Conservation (phyloP, 2,329 filamentous ascomycete species). For the Ambrosiella beaveri region DNA sequence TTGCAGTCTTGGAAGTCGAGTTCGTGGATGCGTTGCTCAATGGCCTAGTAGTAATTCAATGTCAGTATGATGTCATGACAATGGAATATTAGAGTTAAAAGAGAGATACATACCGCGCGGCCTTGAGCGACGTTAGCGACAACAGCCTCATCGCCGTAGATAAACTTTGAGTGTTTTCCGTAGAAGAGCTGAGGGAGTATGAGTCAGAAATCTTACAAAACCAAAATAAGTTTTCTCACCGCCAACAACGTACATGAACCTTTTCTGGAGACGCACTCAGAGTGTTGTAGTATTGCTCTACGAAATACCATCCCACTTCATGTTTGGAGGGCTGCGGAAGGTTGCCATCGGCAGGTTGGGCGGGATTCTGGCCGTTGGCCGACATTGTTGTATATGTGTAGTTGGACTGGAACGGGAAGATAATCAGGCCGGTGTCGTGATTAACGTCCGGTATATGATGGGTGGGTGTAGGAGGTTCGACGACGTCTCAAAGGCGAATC, state of each 20-base stretch:
- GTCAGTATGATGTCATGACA: background rate
- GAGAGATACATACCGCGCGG: constrained; percentile 43
- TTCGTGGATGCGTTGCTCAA: constrained; percentile 84
- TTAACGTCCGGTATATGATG: too few relatives aligned
- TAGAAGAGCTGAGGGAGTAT: constrained; percentile 56
- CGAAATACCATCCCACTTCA: constrained; percentile 98
- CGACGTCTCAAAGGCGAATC: too few relatives aligned
- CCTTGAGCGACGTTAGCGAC: constrained; percentile 74
- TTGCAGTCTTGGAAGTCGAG: constrained; percentile 96
- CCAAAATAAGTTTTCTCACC: background rate
- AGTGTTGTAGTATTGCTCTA: constrained; percentile 98
- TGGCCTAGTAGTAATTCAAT: constrained; percentile 38
- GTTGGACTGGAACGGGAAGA: too few relatives aligned
- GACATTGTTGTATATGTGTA: constrained; percentile 25
- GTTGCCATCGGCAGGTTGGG: constrained; percentile 24
- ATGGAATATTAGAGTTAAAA: background rate
- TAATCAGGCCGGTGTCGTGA: too few relatives aligned
- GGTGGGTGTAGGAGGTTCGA: too few relatives aligned
- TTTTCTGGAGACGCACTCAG: constrained; percentile 87
- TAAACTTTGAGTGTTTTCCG: constrained; percentile 86
- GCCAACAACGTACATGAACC: constrained; percentile 47
- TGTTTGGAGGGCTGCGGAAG: constrained; percentile 49
- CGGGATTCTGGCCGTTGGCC: constrained; percentile 37
- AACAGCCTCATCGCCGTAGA: constrained; percentile 81
- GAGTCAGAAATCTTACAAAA: background rate